Percentiles rank a stretch among this genome's conserved stretches.
phyloP scores from a whole-genome alignment of 2,329 filamentous ascomycete species.

The Penicillium sp. region DNA sequence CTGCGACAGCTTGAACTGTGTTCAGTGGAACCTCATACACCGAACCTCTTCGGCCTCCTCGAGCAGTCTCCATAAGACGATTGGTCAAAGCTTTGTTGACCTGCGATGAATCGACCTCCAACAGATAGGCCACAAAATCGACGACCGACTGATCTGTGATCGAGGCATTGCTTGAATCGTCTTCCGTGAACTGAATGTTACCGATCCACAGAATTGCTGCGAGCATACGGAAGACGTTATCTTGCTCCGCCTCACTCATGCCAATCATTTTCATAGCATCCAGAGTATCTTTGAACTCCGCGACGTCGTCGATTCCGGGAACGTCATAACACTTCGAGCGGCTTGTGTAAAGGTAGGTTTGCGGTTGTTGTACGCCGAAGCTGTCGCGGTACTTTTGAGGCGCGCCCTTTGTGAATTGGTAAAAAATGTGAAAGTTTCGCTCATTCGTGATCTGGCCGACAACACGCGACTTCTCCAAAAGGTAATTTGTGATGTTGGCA shows the following conservation, averaged over 20 bases:
- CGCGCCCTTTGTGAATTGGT: slow-evolving; percentile 96
- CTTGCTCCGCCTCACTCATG: slow-evolving; percentile 82
- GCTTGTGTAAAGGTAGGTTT: slow-evolving; percentile 92
- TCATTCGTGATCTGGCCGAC: slow-evolving; percentile 94
- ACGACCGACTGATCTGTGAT: slow-evolving; percentile 89
- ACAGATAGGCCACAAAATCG: slow-evolving; percentile 89
- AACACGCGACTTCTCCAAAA: slow-evolving; percentile 92
- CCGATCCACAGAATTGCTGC: slow-evolving; percentile 91
- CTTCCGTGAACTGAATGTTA: slow-evolving; percentile 88
- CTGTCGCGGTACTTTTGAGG: slow-evolving; percentile 81
- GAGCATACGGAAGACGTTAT: slow-evolving; percentile 95
- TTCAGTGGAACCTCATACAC: slow-evolving; percentile 80
- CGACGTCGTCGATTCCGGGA: slow-evolving; percentile 86
- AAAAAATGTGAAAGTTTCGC: slow-evolving; percentile 99
- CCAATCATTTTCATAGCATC: slow-evolving; percentile 96
- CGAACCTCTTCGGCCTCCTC: slow-evolving; percentile 67
- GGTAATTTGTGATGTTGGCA: slow-evolving; percentile 97
- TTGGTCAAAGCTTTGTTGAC: slow-evolving; percentile 87
- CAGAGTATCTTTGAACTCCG: slow-evolving; percentile 86
- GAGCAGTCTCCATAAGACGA: slow-evolving; percentile 75
- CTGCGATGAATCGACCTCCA: slow-evolving; percentile 81
- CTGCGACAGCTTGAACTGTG: slow-evolving; percentile 79
- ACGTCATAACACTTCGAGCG: slow-evolving; percentile 94
- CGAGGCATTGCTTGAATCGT: slow-evolving; percentile 83
- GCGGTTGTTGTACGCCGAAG: slow-evolving; percentile 89